Conservation (phyloP, 257 asterid species). For the Datura wrightii region DNA sequence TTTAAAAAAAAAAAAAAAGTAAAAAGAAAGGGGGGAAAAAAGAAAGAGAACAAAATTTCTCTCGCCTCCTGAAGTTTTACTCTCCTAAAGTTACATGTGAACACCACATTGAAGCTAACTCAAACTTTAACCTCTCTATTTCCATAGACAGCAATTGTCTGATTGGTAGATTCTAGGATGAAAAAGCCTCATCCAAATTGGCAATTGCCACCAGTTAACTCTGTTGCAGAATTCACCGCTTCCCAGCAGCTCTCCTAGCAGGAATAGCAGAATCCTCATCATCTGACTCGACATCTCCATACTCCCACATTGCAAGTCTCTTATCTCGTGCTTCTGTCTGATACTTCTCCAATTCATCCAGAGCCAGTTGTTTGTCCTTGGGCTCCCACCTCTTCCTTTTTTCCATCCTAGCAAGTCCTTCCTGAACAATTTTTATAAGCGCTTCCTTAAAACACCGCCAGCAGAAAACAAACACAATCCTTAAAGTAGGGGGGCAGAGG, state of each 20-base stretch:
- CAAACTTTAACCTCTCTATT: slow-evolving; percentile 7
- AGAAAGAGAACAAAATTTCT: slow-evolving; percentile 7
- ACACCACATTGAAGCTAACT: neutral
- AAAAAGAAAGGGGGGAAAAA: neutral
- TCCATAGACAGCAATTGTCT: neutral
- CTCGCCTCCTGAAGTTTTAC: neutral
- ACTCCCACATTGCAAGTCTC: slow-evolving; percentile 97
- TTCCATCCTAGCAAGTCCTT: slow-evolving; percentile 92
- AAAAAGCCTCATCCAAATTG: neutral
- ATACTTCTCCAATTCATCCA: slow-evolving; percentile 78
- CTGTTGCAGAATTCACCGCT: slow-evolving; percentile 52
- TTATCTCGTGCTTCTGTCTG: slow-evolving; percentile 73
- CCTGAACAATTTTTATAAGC: slow-evolving; percentile 53
- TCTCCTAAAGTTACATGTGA: slow-evolving; percentile 25
- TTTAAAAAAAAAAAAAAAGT: neutral
- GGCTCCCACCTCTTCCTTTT: slow-evolving; percentile 82
- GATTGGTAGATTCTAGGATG: neutral
- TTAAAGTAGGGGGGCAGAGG: neutral
- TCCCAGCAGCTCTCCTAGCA: slow-evolving; percentile 75
- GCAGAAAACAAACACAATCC: neutral
- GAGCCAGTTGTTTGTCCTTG: slow-evolving; percentile 54
- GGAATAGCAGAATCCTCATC: slow-evolving; percentile 84
- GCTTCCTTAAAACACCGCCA: neutral
- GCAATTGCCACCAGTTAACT: neutral
- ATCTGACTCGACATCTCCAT: slow-evolving; percentile 90